phyloP scores from a whole-genome alignment of 495 filamentous ascomycete genomes.

The Neurospora sp. region DNA sequence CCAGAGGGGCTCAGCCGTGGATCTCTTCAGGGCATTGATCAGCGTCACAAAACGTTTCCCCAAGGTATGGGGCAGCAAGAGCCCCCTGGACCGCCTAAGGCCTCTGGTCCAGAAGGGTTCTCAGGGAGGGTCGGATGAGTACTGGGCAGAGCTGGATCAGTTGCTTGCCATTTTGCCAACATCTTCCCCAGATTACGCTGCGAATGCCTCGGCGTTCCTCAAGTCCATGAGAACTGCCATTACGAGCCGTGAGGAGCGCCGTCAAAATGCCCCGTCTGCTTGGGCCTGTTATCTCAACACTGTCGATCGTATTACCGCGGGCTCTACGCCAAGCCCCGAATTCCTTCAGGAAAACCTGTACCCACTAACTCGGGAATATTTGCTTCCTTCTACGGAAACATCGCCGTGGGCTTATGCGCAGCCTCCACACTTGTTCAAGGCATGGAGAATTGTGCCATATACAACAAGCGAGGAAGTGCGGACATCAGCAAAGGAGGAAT shows the following conservation, averaged over 20 bases:
- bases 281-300: conserved; percentile 65
- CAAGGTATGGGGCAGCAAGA: conserved; percentile 60
- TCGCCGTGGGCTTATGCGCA: conserved; percentile 23
- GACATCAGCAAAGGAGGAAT: conserved; percentile 22
- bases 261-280: conserved; percentile 51
- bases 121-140: conserved; percentile 55
- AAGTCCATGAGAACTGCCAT: conserved; percentile 59
- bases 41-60: conserved; percentile 52
- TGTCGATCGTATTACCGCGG: conserved; percentile 36
- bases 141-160: conserved; percentile 56
- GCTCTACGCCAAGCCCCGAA: conserved; percentile 22
- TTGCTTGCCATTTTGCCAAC: conserved; percentile 52
- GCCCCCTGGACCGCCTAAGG: conserved; percentile 50
- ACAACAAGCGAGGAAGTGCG: conserved; percentile 16
- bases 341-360: conserved; percentile 36
- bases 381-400: conserved; percentile 27
- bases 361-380: conserved; percentile 28
- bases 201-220: conserved; percentile 45
- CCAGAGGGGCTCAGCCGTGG: conserved; percentile 63
- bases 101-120: conserved; percentile 78
- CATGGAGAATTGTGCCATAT: conserved; percentile 14
- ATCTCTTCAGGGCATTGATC: conserved; percentile 54
- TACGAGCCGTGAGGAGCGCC: conserved; percentile 59
- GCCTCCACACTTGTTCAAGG: conserved; percentile 19
- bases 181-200: conserved; percentile 33